A percentile compares a stretch with the other conserved stretches of the same genome.
Evolutionary conservation across 208 protist species (phyloP).

Genomic region (Blastocrithidia nonstop): DNA sequence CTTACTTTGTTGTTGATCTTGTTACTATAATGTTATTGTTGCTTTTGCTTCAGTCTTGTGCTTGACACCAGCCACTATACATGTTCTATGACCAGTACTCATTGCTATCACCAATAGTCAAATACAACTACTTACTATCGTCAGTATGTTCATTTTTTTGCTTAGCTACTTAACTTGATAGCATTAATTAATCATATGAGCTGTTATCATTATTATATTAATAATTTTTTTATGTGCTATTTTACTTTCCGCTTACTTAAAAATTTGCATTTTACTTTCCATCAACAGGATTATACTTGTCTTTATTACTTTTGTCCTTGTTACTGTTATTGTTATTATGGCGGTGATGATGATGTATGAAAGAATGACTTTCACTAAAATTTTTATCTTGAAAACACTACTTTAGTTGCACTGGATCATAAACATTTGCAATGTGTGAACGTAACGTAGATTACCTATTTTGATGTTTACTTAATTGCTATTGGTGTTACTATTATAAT

Average conservation of each 20-base stretch:
- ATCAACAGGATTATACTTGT: slow-evolving; percentile 6
- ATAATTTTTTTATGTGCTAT: too few relatives aligned
- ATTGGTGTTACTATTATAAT: background rate
- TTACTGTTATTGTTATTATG: background rate
- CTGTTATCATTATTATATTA: too few relatives aligned
- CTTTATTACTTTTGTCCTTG: slow-evolving; percentile 6
- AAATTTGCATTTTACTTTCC: slow-evolving; percentile 10
- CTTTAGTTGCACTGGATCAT: too few relatives aligned
- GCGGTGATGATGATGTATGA: background rate
- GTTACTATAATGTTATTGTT: too few relatives aligned
- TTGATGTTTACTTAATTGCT: background rate
- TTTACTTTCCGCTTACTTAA: too few relatives aligned
- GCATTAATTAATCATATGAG: too few relatives aligned
- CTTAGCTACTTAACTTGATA: too few relatives aligned
- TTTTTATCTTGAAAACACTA: too few relatives aligned
- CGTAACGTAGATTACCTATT: background rate
- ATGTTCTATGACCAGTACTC: slow-evolving; percentile 18
- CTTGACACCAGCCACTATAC: slow-evolving; percentile 15
- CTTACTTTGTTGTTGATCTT: background rate
- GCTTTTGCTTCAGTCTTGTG: slow-evolving; percentile 12
- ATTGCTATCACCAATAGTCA: slow-evolving; percentile 2
- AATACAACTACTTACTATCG: too few relatives aligned
- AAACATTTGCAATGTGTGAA: background rate
- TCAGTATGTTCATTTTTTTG: background rate
- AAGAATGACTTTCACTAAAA: too few relatives aligned